Percentiles rank a stretch among this genome's conserved stretches.
These are phyloP conservation scores for Talaromyces rugulosus DNA, from an alignment of 2,329 filamentous ascomycete species.

Conservation along the genomic window DNA sequence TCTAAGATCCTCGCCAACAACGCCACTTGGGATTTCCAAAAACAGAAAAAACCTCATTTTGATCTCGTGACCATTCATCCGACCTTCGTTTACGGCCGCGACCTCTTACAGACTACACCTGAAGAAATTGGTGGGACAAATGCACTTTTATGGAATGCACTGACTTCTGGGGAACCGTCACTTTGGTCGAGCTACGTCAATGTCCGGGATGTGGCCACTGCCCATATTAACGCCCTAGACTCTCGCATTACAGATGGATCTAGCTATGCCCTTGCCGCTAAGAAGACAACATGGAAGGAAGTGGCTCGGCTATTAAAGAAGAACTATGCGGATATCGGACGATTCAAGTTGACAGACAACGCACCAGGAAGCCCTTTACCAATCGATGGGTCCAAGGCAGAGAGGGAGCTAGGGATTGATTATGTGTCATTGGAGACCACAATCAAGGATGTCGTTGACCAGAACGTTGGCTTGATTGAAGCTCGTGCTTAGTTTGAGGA, in stretches of 20 bases:
- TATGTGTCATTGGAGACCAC: background rate
- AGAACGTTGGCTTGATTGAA: background rate
- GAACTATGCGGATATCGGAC: conserved; percentile 12
- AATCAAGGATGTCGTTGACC: background rate
- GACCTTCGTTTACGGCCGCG: conserved; percentile 19
- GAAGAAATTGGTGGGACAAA: conserved; percentile 8
- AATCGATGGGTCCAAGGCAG: background rate
- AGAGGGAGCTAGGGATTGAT: background rate
- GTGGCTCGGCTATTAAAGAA: conserved; percentile 5
- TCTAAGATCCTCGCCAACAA: conserved; percentile 23
- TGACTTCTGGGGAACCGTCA: conserved; percentile 15
- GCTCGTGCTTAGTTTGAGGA: background rate
- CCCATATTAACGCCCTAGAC: conserved; percentile 20
- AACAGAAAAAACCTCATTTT: conserved; percentile 16
- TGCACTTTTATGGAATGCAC: background rate
- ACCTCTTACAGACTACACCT: conserved; percentile 18
- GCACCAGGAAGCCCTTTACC: background rate
- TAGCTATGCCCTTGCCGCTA: conserved; percentile 14
- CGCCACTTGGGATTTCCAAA: conserved; percentile 19
- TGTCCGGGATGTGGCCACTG: conserved; percentile 23
- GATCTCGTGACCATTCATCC: conserved; percentile 21
- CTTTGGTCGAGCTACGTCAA: conserved; percentile 16
- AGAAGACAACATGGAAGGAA: conserved; percentile 14
- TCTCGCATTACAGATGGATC: conserved; percentile 15
- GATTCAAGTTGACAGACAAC: background rate